phyloP scores from a whole-genome alignment of 2,329 filamentous ascomycete species.

The Pseudogymnoascus sp. region DNA sequence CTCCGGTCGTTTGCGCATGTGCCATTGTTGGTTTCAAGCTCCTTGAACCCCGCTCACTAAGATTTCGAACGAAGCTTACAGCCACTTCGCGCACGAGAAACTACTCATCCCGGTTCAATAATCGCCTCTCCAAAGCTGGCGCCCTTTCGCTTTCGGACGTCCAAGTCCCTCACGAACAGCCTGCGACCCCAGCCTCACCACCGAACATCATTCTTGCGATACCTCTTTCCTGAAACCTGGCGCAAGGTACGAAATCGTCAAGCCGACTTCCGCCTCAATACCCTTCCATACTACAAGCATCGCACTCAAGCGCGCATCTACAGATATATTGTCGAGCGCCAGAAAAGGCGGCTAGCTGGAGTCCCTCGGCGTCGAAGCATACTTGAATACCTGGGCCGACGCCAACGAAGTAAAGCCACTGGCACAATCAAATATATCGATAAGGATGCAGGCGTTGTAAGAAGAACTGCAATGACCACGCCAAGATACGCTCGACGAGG shows the following conservation, averaged over 20 bases:
- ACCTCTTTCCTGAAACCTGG: slow-evolving; percentile 58
- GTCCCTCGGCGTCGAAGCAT: slow-evolving; percentile 40
- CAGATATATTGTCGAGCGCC: slow-evolving; percentile 59
- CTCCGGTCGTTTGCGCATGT: neutral
- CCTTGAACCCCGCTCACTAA: neutral
- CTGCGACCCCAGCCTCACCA: slow-evolving; percentile 30
- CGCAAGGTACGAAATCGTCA: slow-evolving; percentile 60
- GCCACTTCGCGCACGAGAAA: neutral
- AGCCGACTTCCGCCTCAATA: slow-evolving; percentile 66
- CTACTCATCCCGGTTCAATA: neutral
- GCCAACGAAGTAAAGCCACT: slow-evolving; percentile 23
- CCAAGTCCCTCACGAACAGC: neutral
- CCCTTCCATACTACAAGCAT: slow-evolving; percentile 62
- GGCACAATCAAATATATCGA: neutral
- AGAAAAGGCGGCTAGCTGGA: slow-evolving; percentile 47
- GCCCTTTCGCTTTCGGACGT: slow-evolving; percentile 7
- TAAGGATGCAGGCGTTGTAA: slow-evolving; percentile 27
- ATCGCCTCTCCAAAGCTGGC: neutral
- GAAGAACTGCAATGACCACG: slow-evolving; percentile 24
- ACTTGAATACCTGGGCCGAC: slow-evolving; percentile 37
- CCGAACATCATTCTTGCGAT: slow-evolving; percentile 50
- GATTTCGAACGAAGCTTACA: neutral
- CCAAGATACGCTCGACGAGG: slow-evolving; percentile 22
- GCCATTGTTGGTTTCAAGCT: neutral
- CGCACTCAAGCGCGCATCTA: slow-evolving; percentile 71